These are phyloP conservation scores for Phytophthora parvispora DNA, from an alignment of 352 stramenopile species.

Conservation along the genomic window DNA sequence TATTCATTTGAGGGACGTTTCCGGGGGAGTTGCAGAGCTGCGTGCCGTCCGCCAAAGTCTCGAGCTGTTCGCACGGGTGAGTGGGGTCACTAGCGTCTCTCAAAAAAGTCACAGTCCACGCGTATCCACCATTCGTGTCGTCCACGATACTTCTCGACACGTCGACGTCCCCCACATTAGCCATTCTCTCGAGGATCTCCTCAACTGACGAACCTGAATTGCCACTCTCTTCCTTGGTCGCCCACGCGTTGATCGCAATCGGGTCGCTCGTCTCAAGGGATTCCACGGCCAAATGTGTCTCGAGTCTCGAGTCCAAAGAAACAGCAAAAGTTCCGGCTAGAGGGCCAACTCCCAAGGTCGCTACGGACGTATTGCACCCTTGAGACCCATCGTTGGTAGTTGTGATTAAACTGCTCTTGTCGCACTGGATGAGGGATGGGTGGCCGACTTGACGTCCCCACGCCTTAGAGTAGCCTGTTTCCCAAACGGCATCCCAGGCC, in stretches of 20 bases:
- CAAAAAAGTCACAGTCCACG: conserved; percentile 97
- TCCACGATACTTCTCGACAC: conserved; percentile 93
- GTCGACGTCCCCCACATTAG: conserved; percentile 95
- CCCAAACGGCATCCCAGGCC: conserved; percentile 93
- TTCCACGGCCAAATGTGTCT: conserved; percentile 76
- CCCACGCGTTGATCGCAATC: conserved; percentile 96
- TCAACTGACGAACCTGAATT: conserved; percentile 94
- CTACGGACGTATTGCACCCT: conserved; percentile 40
- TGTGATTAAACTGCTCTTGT: conserved; percentile 74
- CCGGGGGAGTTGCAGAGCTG: conserved; percentile 94
- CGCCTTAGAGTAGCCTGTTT: conserved; percentile 95
- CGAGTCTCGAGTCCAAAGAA: conserved; percentile 84
- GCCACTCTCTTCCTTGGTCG: conserved; percentile 89
- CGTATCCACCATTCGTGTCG: conserved; percentile 92
- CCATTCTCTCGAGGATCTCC: conserved; percentile 96
- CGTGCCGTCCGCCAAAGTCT: conserved; percentile 52
- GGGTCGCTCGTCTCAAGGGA: conserved; percentile 65
- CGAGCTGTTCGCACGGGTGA: conserved; percentile 67
- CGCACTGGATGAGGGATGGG: conserved; percentile 69
- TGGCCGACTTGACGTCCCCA: conserved; percentile 98
- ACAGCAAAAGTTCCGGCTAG: conserved; percentile 95
- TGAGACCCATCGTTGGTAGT: conserved; percentile 69
- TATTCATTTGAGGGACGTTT: conserved; percentile 90
- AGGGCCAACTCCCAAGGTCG: conserved; percentile 70
- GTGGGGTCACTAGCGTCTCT: conserved; percentile 69